Evolutionary conservation across 306 rosid species (phyloP), one percentile per base, ranked within the genome.

Genomic region (Fragaria ananassa): DNA sequence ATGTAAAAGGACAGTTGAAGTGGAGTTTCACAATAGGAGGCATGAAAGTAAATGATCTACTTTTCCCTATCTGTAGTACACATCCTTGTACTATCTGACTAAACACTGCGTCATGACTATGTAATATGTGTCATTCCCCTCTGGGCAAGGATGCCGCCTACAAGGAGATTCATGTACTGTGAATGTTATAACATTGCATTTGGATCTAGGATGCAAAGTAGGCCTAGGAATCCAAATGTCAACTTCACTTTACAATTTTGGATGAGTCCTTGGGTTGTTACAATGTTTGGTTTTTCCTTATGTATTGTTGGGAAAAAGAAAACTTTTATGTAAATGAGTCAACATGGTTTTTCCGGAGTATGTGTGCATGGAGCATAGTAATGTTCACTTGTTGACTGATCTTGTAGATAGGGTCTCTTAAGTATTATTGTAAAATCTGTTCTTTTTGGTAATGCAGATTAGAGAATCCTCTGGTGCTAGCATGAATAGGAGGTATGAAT

Each of bases 401-500:
- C 9, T 46, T 34, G 44, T 51, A 25, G 54, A 44, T n/a, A 72
- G 5, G 37, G 35, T 60, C 57, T 54, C 19, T 13, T 71, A 47
- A 42, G 70, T 65, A 29, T 42, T 71, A 15, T 47, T 45, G 54
- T 63, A 10, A 66, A 39, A 29, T 64, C 18, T 35, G 35, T 56
- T 34, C 18, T 23, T 67, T 18, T 79, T 76, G 49, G 57, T 12
- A 34, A 72, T 80, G 88, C 83, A 87, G 88, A 65, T 75, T 72
- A 77, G 53, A 82, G 85, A 73, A 77, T 57, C 57, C 65, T 63
- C 83, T 71, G 78, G 63, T 25, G 79, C 80, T 31, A 18, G 74
- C 76, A 31, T 47, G 47, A 44, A 68, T 70, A 65, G 63, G 78
- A 87, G 88, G 90, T 85, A 76, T 68, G 69, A 6, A n/a, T 71